Evolutionary conservation across 1,284 basidiomycete genomes (phyloP), one percentile per base, ranked within the genome.

Genomic region (Cryptococcus sp.): DNA sequence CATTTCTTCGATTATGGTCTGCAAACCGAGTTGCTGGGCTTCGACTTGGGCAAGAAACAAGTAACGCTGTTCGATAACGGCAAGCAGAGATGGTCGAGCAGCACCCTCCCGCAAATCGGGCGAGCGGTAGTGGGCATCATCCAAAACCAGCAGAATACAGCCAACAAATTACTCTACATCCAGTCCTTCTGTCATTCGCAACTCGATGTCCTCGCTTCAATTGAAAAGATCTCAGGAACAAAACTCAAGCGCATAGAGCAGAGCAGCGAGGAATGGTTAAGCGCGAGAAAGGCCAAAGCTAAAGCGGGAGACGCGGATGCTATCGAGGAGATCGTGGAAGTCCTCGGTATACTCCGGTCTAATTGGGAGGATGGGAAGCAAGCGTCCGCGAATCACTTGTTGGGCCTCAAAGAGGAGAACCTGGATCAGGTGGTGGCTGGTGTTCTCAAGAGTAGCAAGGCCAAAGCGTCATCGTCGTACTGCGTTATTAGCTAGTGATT

Each of bases 1-100:
- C 60, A 61, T 45, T 61, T 61, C 53, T 58, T 57, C 53, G 60
- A 61, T 40, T 58, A 57, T 47, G 60, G 60, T 1, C 31, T 61
- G 10, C n/a, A 27, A 20, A 57, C 60, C 1, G 60, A 61, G 47
- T 35, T 61, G 20, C 53, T 61, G 2, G 60, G 60, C 11, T 39
- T 57, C 47, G 42, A 61, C 22, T 39, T 45, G 23, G n/a, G 44
- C 11, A 46, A 54, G 25, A 31, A 25, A 23, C 44, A 46, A 20
- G 60, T 46, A 1, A 41, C 47, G 39, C 35, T 61, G 15, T 61
- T 57, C 46, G 60, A 61, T 52, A 53, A 47, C 1, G 60, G 60
- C n/a, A 49, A 47, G 17, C 47, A 54, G 27, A 19, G 25, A 40
- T 61, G 27, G 31, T 57, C 56, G 11, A 50, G 56, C 17, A 61